These are phyloP conservation scores for Huntiella abstrusa DNA, from an alignment of 2,329 filamentous ascomycete species.

Conservation along the genomic window DNA sequence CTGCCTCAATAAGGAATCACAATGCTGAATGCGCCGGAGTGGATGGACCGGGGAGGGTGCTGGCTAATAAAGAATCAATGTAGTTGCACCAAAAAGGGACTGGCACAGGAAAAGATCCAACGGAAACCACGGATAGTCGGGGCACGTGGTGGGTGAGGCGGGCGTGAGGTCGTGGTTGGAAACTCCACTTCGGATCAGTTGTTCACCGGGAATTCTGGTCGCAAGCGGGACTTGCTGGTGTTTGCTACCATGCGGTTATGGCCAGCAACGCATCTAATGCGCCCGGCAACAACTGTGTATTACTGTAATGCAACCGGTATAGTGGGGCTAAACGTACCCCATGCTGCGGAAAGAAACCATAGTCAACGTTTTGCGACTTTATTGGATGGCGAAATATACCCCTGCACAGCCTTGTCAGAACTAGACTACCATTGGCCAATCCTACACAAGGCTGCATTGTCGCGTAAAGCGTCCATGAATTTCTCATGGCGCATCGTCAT, in stretches of 20 bases:
- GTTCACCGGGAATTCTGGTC: neutral
- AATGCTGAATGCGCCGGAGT: neutral
- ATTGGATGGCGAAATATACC: neutral
- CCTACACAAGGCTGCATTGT: constrained; percentile 7
- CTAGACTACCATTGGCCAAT: constrained; percentile 2
- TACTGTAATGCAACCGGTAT: too few species aligned
- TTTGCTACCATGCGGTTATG: neutral
- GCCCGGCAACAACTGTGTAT: neutral
- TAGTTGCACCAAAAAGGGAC: neutral
- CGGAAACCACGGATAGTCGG: too few species aligned
- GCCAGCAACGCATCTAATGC: constrained; percentile 4
- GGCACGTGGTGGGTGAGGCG: too few species aligned
- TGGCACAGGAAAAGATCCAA: too few species aligned
- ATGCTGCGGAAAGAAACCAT: too few species aligned
- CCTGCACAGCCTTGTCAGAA: constrained; percentile 4
- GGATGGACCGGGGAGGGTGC: neutral
- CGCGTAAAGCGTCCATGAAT: too few species aligned
- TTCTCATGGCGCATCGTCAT: too few species aligned
- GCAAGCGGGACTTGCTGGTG: neutral
- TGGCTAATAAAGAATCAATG: neutral
- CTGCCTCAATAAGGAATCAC: neutral
- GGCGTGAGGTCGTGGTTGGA: too few species aligned
- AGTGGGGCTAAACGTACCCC: too few species aligned
- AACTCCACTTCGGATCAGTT: too few species aligned
- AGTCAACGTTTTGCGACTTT: neutral